Base-by-base conservation (phyloP, 2,329 filamentous ascomycete species). In the Grosmannia clavigera region DNA sequence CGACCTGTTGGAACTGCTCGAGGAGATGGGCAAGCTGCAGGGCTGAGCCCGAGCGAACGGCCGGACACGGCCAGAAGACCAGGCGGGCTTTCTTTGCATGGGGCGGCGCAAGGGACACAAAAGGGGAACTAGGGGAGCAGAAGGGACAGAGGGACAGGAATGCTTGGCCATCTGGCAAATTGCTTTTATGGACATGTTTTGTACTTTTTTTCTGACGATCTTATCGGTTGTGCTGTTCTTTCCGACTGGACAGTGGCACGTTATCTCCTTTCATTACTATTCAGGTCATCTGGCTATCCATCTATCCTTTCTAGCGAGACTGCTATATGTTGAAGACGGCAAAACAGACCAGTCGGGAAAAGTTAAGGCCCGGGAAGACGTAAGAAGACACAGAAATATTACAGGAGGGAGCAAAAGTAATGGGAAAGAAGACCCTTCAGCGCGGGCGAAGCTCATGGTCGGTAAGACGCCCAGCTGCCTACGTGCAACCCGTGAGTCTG, bases 11-110 rank as follows among this genome's bases (percentile, higher is more conserved):
- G 86, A 91, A 64, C 77, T 97, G 61, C 80, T 99, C 61, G 86
- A 96, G 69, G 91, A 99, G 76, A 87, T 97, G 74, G 88, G 85
- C 67, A 95, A 95, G 78, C 77, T 95, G 55, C 78, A 81, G 67
- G 73, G 70, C 55, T 67, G 29, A 62, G 16, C 25, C 25, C 29
- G 22, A 19, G 12, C n/a, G 14, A 27, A 27, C 14, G 40, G 40
- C 40, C 40, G 3, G 40, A 16, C 40, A 43, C 16, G 40, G 40
- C 40, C 40, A 43, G 14, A 12, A 43, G 40, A 43, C 16, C 12
- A 19, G 40, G 40, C 14, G 5, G 40, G 27, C 35, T 43, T 55
- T 38, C 38, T 46, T 57, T 57, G 54, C 58, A 60, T 58, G 55
- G 33, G 35, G 55, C 55, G 59, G 59, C 59, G 55, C 55, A 52